Base-by-base conservation (phyloP, 352 stramenopile genomes). In the Phytopythium mirpurense region DNA sequence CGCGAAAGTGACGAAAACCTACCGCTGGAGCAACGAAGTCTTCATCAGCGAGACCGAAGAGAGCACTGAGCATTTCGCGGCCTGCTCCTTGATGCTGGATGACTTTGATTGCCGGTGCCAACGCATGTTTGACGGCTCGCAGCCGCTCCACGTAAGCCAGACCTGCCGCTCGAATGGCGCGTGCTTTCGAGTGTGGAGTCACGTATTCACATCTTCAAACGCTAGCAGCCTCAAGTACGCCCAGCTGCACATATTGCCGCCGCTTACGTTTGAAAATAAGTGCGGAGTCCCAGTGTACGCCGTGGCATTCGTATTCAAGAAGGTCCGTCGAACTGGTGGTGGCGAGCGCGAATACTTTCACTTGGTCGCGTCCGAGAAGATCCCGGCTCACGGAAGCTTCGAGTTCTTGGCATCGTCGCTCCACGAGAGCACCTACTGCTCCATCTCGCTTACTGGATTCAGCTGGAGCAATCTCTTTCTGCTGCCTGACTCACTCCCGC, bases 11-110 rank as follows among this genome's bases (percentile, higher is more conserved):
- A 47, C 58, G 5, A 74, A 67, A 50, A 68, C 82, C 2, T 71
- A 93, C 43, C 79, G 81, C n/a, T 91, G 83, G 80, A 93, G 83
- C 52, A 88, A 90, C 43, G 80, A 90, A 15, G 41, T 92, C 16
- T 74, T 92, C 35, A 79, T 93, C 51, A 83, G 72, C 23, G 74
- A 87, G 11, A 83, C 77, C 36, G 74, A 88, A 52, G 70, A 78
- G 14, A 74, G 53, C n/a, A 68, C 59, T 2, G 66, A 89, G n/a
- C 70, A 71, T 27, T 72, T 83, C 19, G 80, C 81, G 1, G 72
- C 77, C 2, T 90, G 78, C 41, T 88, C 78, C 9, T 65, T 88
- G 1, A 63, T 88, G 29, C 60, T 89, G 0, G 76, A 83, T 24
- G 81, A 92, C 42, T 90, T 84, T 21, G 72, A 81, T 18, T 94